Conservation (phyloP, 2,329 filamentous ascomycete genomes). For the Colletotrichum chrysophilum region DNA sequence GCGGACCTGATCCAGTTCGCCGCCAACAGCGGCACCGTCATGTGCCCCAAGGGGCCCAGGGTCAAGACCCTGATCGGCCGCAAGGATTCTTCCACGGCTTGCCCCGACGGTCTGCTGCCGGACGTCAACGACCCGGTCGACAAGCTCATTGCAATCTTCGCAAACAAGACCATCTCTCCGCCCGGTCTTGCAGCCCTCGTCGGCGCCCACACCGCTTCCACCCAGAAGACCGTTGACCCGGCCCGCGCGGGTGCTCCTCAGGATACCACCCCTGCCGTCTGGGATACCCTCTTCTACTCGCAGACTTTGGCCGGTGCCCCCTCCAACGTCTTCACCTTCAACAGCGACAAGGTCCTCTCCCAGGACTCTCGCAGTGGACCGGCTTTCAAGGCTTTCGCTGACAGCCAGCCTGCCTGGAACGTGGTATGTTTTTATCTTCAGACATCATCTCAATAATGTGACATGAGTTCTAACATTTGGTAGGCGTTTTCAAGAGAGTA, state of each 20-base stretch:
- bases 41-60: conserved; percentile 50
- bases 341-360: conserved; percentile 44
- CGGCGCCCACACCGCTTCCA: conserved; percentile 58
- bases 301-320: conserved; percentile 38
- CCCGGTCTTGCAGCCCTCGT: conserved; percentile 57
- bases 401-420: conserved; percentile 43
- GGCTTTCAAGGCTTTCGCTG: conserved; percentile 43
- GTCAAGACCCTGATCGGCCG: conserved; percentile 58
- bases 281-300: conserved; percentile 57
- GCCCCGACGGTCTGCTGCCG: conserved; percentile 49
- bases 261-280: conserved; percentile 56
- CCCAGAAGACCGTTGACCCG: conserved; percentile 49
- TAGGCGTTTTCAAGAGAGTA: conserved; percentile 58
- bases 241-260: conserved; percentile 49
- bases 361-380: conserved; percentile 37
- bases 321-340: conserved; percentile 44
- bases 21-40: conserved; percentile 52
- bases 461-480: neutral
- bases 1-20: conserved; percentile 63
- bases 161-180: conserved; percentile 56
- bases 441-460: neutral
- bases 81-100: conserved; percentile 44
- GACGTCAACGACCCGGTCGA: conserved; percentile 44
- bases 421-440: conserved; percentile 33
- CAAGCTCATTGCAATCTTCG: conserved; percentile 52